Percentiles rank a stretch among this genome's conserved stretches.
These are phyloP conservation scores for Microdochium bolleyi DNA, from an alignment of 2,329 filamentous ascomycete species.

Conservation along the genomic window DNA sequence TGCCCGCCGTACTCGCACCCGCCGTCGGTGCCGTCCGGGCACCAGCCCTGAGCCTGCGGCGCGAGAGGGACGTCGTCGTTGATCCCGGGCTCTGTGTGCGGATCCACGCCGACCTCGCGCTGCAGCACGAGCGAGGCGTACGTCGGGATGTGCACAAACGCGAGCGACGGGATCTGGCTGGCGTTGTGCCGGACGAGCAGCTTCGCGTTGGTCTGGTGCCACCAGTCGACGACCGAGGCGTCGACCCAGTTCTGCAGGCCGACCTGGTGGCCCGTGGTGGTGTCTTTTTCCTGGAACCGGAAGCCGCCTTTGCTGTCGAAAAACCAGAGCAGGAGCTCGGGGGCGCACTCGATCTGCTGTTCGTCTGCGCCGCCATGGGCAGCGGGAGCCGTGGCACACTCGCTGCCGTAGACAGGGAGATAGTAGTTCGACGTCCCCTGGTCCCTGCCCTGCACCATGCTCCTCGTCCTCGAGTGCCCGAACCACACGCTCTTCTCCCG, in stretches of 20 bases:
- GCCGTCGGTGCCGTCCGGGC: slow-evolving; percentile 27
- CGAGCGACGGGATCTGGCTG: slow-evolving; percentile 32
- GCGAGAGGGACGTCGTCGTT: slow-evolving; percentile 33
- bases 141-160: slow-evolving; percentile 40
- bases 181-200: slow-evolving; percentile 15
- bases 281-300: slow-evolving; percentile 31
- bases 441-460: slow-evolving; percentile 26
- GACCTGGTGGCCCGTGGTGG: slow-evolving; percentile 14
- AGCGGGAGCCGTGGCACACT: slow-evolving; percentile 15
- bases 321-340: slow-evolving; percentile 56
- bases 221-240: slow-evolving; percentile 34
- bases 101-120: slow-evolving; percentile 22
- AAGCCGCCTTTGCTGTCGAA: slow-evolving; percentile 59
- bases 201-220: slow-evolving; percentile 21
- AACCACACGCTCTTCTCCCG: slow-evolving; percentile 25
- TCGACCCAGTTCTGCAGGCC: slow-evolving; percentile 37
- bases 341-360: slow-evolving; percentile 18
- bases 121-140: slow-evolving; percentile 32
- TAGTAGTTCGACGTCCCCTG: slow-evolving; percentile 39
- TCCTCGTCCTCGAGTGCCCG: slow-evolving; percentile 27
- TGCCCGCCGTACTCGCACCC: slow-evolving; percentile 37
- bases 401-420: slow-evolving; percentile 30
- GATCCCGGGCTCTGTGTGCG: slow-evolving; percentile 31
- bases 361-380: neutral
- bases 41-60: slow-evolving; percentile 35